These are phyloP conservation scores for Pythium phragmitis DNA, from an alignment of 352 stramenopile genomes.

Conservation along the genomic window DNA sequence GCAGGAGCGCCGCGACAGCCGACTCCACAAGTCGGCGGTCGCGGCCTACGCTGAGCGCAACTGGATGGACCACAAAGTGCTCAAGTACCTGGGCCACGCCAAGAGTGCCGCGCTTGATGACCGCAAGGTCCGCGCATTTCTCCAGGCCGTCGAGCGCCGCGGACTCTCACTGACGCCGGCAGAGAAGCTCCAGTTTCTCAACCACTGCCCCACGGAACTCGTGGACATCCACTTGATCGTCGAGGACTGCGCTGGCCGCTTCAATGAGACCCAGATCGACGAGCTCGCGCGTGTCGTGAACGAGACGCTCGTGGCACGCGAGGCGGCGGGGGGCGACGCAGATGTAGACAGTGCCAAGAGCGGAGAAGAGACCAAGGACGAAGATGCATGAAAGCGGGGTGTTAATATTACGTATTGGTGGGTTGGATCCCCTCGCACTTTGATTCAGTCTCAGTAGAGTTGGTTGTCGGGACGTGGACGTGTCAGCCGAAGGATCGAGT, in stretches of 20 bases:
- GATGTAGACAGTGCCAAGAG: background rate
- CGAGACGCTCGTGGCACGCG: slow-evolving; percentile 43
- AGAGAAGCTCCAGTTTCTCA: slow-evolving; percentile 87
- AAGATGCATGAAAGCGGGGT: slow-evolving; percentile 11
- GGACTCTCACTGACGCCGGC: slow-evolving; percentile 53
- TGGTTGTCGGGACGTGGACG: too few relatives aligned
- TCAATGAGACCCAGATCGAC: slow-evolving; percentile 75
- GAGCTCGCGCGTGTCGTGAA: slow-evolving; percentile 70
- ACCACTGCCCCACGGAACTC: slow-evolving; percentile 78
- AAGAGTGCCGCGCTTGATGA: slow-evolving; percentile 50
- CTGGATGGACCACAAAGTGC: slow-evolving; percentile 90
- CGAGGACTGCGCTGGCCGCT: slow-evolving; percentile 79
- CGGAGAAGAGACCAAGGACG: slow-evolving; percentile 18
- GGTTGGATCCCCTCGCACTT: background rate
- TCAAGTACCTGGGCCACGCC: slow-evolving; percentile 84
- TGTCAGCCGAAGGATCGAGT: too few relatives aligned
- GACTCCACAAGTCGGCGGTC: slow-evolving; percentile 73
- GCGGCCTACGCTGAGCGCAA: slow-evolving; percentile 83
- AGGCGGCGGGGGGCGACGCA: slow-evolving; percentile 31
- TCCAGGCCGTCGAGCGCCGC: slow-evolving; percentile 46
- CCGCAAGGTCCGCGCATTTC: slow-evolving; percentile 57
- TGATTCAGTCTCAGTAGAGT: background rate
- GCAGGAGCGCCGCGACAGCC: slow-evolving; percentile 76
- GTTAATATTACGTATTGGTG: background rate
- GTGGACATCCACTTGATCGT: slow-evolving; percentile 85